phyloP scores from a whole-genome alignment of 305 asterid genomes.

The Fraxinus sp. region DNA sequence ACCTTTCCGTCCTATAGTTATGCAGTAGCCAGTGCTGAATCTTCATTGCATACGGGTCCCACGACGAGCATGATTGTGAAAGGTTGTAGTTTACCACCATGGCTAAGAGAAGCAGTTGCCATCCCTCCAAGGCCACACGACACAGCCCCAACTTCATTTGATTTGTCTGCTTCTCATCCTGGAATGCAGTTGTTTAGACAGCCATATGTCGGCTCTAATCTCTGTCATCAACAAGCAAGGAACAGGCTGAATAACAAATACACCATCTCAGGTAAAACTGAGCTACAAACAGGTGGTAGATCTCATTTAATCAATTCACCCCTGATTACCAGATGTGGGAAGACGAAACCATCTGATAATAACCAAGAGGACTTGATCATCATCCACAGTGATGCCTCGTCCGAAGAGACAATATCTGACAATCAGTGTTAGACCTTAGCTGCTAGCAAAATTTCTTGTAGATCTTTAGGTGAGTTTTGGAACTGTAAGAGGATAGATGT shows the following conservation, averaged over 20 bases:
- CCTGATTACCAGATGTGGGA: neutral
- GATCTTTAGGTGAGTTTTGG: constrained; percentile 9
- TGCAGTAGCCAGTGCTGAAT: constrained; percentile 20
- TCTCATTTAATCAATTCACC: neutral
- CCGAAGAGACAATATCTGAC: constrained; percentile 81
- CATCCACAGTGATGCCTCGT: constrained; percentile 65
- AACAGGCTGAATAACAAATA: constrained; percentile 5
- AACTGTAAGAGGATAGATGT: neutral
- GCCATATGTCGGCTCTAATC: constrained; percentile 17
- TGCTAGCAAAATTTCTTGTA: constrained; percentile 12
- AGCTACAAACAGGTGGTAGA: constrained; percentile 10
- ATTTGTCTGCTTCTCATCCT: constrained; percentile 17
- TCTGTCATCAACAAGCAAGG: constrained; percentile 18
- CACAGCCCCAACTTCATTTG: constrained; percentile 1
- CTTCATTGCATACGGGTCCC: constrained; percentile 29
- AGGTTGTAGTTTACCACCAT: constrained; percentile 52
- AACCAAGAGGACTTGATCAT: constrained; percentile 41
- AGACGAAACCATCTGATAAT: constrained; percentile 7
- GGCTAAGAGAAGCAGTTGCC: constrained; percentile 59
- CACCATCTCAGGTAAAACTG: neutral
- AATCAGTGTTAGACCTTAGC: constrained; percentile 42
- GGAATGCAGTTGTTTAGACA: constrained; percentile 22
- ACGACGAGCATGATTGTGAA: constrained; percentile 15
- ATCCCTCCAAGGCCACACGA: constrained; percentile 33
- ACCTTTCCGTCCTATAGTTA: constrained; percentile 8